Conservation (phyloP, 2,329 filamentous ascomycete genomes). For the Ophioceras dolichostomum region DNA sequence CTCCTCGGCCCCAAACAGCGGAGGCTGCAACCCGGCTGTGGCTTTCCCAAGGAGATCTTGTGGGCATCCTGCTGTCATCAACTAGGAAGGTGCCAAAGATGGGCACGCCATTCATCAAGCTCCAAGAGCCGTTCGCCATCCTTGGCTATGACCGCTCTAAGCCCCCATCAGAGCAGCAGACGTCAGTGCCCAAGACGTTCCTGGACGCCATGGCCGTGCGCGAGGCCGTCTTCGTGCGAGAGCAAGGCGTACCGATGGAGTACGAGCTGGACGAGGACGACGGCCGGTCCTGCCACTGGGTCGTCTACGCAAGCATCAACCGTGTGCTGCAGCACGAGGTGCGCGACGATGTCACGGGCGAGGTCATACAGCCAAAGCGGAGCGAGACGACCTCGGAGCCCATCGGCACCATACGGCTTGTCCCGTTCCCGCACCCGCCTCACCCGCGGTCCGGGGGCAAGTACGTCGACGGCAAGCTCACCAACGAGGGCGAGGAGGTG, state of each 20-base stretch:
- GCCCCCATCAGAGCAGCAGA: conserved; percentile 28
- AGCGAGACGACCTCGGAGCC: conserved; percentile 36
- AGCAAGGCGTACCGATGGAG: conserved; percentile 46
- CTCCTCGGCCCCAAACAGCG: no score
- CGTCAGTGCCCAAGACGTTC: conserved; percentile 40
- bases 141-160: conserved; percentile 24
- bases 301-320: conserved; percentile 61
- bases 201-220: conserved; percentile 52
- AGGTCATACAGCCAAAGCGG: conserved; percentile 25
- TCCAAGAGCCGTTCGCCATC: conserved; percentile 1
- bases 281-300: conserved; percentile 69
- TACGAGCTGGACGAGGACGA: conserved; percentile 78
- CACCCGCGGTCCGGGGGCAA: conserved; percentile 42
- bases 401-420: conserved; percentile 66
- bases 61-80: no score
- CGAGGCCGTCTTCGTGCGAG: conserved; percentile 45
- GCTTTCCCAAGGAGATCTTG: no score
- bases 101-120: conserved; percentile 1
- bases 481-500: conserved; percentile 8
- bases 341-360: conserved; percentile 26
- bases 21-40: no score
- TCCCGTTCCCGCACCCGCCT: conserved; percentile 65
- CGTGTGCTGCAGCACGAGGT: conserved; percentile 28
- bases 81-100: no score
- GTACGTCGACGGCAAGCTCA: conserved; percentile 32